phyloP scores from a whole-genome alignment of 257 asterid species.

The Rehmannia glutinosa region DNA sequence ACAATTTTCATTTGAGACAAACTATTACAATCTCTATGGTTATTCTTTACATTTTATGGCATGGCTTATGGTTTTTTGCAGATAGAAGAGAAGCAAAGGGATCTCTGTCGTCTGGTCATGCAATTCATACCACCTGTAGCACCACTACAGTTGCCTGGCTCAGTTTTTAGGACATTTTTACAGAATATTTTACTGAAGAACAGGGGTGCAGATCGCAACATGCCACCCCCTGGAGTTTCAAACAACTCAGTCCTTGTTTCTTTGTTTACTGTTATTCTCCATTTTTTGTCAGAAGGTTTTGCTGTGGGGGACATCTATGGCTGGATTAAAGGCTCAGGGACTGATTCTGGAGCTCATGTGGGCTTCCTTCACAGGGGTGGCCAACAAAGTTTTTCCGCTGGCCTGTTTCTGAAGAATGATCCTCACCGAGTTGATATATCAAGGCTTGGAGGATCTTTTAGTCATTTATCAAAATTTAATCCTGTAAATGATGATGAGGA shows the following conservation, averaged over 20 bases:
- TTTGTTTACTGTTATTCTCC: conserved; percentile 73
- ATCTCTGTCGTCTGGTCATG: conserved; percentile 85
- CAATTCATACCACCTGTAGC: conserved; percentile 78
- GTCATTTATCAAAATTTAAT: conserved; percentile 57
- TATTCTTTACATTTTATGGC: conserved; percentile 1
- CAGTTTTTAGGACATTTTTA: conserved; percentile 76
- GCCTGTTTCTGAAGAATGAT: conserved; percentile 78
- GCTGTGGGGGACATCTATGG: conserved; percentile 54
- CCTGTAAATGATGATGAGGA: conserved; percentile 49
- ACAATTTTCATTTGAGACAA: neutral
- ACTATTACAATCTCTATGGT: conserved; percentile 1
- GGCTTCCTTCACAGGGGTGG: conserved; percentile 98
- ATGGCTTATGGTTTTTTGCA: conserved; percentile 29
- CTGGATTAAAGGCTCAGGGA: conserved; percentile 63
- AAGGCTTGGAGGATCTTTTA: conserved; percentile 90
- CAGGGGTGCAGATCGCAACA: conserved; percentile 89
- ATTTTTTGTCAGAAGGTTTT: conserved; percentile 86
- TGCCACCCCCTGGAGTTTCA: conserved; percentile 96
- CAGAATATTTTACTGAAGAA: conserved; percentile 81
- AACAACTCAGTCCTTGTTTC: conserved; percentile 91
- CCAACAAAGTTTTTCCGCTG: conserved; percentile 69
- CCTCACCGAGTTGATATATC: conserved; percentile 81
- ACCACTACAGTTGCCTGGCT: conserved; percentile 83
- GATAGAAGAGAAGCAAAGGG: conserved; percentile 97
- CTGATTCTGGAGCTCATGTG: conserved; percentile 53